Base-by-base conservation (phyloP, 768 basidiomycete genomes). In the Auriscalpium microsporum region DNA sequence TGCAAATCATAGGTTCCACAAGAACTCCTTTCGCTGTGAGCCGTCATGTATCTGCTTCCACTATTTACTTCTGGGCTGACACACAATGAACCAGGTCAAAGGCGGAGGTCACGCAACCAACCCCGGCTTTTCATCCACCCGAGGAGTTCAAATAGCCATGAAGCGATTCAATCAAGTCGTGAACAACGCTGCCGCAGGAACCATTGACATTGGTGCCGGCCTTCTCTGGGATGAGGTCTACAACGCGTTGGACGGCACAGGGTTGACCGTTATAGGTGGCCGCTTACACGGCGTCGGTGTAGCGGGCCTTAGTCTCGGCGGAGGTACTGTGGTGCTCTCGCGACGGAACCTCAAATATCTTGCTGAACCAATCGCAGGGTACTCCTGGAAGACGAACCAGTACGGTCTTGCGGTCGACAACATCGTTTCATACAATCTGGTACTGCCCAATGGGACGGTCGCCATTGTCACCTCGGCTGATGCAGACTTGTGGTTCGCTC, bases 161-260 rank as follows among this genome's bases (percentile, higher is more conserved):
- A 36, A 54, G 4, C 59, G 58, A 7, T 68, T 66, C 48, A 48
- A 58, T 36, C 35, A 52, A 1, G 46, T 58, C 10, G 40, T 16
- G 2, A 46, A 59, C 33, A 28, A 61, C 40, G 10, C 10, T 11
- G 17, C 14, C 13, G 34, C 44, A 19, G 48, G 45, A 10, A 62
- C 61, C 7, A 56, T 56, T 17, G 50, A 49, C 19, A 19, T 67
- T 28, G 61, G 63, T n/a, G 45, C 66, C 4, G 66, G 66, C 4
- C 58, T 61, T 45, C 36, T 63, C 14, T 67, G 66, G 66, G 66
- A 67, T 42, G 59, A 67, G 13, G 63, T 67, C 4, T 67, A 67
- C 16, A 46, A 37, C n/a, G 50, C 44, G 1, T 52, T 64, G 10
- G 50, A 58, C 8, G 53, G 57, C 16, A 53, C 55, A 11, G 62